These are phyloP conservation scores for Coniferiporia sulphurascens DNA, from an alignment of 1,284 basidiomycete species.

Conservation along the genomic window DNA sequence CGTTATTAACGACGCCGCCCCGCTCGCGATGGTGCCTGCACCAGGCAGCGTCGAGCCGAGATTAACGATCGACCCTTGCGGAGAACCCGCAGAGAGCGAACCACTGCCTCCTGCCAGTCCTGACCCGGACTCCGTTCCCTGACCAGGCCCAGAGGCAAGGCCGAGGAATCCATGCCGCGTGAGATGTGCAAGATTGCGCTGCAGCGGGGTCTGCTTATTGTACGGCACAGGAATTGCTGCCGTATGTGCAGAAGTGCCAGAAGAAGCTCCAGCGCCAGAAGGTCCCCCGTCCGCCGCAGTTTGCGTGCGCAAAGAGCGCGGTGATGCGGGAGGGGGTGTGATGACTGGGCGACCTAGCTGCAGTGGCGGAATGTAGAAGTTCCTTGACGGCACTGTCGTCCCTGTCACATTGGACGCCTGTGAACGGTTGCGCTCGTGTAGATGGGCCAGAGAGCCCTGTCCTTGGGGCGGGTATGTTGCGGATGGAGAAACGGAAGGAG, in stretches of 20 bases:
- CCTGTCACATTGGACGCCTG: conserved; percentile 28
- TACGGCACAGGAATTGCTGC: conserved; percentile 25
- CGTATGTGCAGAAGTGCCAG: conserved; percentile 10
- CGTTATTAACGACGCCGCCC: conserved; percentile 27
- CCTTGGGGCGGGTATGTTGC: conserved; percentile 38
- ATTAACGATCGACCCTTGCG: conserved; percentile 67
- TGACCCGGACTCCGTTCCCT: conserved; percentile 27
- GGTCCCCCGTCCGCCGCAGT: conserved; percentile 20
- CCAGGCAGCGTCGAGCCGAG: conserved; percentile 31
- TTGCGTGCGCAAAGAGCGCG: conserved; percentile 29
- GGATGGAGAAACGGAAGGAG: conserved; percentile 26
- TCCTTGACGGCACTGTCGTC: conserved; percentile 29
- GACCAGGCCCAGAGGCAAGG: conserved; percentile 67
- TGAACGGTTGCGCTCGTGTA: conserved; percentile 17
- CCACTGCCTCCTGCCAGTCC: conserved; percentile 41
- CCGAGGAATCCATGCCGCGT: conserved; percentile 76
- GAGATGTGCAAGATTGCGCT: conserved; percentile 71
- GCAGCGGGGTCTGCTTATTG: conserved; percentile 65
- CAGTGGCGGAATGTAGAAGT: conserved; percentile 43
- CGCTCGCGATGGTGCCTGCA: conserved; percentile 17
- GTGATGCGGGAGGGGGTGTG: conserved; percentile 42
- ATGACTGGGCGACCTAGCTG: conserved; percentile 27
- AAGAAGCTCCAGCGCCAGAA: conserved; percentile 23
- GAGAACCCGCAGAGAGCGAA: conserved; percentile 56
- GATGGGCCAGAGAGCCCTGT: conserved; percentile 33